These are phyloP conservation scores for Alternaria dauci DNA, from an alignment of 2,329 filamentous ascomycete genomes.

Conservation along the genomic window DNA sequence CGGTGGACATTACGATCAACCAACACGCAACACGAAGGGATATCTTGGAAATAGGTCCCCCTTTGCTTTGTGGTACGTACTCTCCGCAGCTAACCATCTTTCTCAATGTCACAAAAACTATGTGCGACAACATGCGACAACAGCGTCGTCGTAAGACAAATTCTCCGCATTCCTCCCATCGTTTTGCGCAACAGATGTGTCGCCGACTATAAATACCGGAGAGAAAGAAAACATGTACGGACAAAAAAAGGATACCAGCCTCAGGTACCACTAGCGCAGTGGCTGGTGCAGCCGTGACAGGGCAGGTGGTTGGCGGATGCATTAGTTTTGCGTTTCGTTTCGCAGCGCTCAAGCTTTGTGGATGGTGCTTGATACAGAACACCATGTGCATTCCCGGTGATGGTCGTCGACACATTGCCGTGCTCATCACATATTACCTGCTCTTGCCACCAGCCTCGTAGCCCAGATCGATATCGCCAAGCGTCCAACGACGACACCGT, in stretches of 20 bases:
- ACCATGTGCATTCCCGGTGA: neutral
- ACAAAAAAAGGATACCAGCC: neutral
- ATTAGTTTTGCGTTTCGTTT: constrained; percentile 1
- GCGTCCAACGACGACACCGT: constrained; percentile 4
- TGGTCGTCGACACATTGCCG: neutral
- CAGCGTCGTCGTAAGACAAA: neutral
- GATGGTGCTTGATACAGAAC: neutral
- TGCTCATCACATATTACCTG: neutral
- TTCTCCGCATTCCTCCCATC: neutral
- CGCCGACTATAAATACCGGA: neutral
- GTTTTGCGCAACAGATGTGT: neutral
- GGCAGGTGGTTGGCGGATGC: constrained; percentile 7
- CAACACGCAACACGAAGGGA: neutral
- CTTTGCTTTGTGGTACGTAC: neutral
- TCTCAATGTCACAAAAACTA: neutral
- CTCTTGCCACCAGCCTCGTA: neutral
- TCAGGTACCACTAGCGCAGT: neutral
- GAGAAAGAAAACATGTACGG: neutral
- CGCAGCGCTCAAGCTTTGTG: constrained; percentile 4
- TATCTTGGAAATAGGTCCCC: neutral
- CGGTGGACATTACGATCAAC: neutral
- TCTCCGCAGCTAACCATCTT: neutral
- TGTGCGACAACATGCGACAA: neutral
- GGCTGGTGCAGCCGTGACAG: constrained; percentile 10
- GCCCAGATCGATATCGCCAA: neutral